Conservation (phyloP, 2,329 filamentous ascomycete genomes). For the Fusarium sarcochroum region DNA sequence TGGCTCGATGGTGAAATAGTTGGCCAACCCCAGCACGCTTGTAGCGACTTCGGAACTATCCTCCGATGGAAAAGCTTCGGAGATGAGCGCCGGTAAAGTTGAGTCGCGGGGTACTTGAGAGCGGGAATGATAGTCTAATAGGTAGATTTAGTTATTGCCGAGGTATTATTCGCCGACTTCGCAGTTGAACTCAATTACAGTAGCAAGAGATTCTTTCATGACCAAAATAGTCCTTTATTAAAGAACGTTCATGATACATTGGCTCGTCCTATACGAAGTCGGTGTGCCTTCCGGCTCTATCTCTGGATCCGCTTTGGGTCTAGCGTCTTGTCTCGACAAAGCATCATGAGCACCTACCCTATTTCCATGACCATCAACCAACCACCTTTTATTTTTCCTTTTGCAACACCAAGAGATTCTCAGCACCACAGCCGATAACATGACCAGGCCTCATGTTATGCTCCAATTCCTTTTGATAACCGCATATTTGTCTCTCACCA, state of each 20-base stretch:
- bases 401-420: no score
- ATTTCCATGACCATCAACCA: no score
- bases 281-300: neutral
- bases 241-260: neutral
- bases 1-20: slow-evolving; percentile 12
- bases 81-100: slow-evolving; percentile 34
- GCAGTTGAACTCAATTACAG: neutral
- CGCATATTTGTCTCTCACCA: neutral
- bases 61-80: slow-evolving; percentile 47
- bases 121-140: neutral
- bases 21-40: slow-evolving; percentile 5
- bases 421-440: no score
- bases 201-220: neutral
- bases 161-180: slow-evolving; percentile 24
- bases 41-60: slow-evolving; percentile 39
- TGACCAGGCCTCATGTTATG: no score
- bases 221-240: neutral
- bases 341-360: no score
- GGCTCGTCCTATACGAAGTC: neutral
- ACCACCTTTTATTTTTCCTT: neutral
- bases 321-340: neutral
- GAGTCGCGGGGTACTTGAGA: slow-evolving; percentile 13
- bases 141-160: neutral
- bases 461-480: no score
- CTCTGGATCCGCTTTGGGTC: neutral